Evolutionary conservation across 2,329 filamentous ascomycete genomes (phyloP).

Genomic region (Sordariomycetes sp.): DNA sequence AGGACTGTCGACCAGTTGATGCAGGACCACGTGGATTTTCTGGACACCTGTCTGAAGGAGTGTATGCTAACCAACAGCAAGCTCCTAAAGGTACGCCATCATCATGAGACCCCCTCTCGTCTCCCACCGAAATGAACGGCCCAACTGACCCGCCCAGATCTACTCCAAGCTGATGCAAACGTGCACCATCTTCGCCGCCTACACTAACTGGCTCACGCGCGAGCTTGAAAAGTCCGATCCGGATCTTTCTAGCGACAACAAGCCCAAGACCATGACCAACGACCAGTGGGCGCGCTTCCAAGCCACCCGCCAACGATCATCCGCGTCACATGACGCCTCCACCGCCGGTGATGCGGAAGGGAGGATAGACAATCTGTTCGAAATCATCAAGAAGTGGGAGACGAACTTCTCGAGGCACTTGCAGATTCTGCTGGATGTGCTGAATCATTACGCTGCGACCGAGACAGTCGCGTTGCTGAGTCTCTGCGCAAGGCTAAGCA

Average conservation of each 20-base stretch:
- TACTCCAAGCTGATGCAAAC: slow-evolving; percentile 96
- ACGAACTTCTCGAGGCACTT: slow-evolving; percentile 86
- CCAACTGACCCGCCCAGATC: slow-evolving; percentile 49
- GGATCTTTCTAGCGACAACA: slow-evolving; percentile 55
- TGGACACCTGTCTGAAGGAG: slow-evolving; percentile 96
- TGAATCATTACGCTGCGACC: slow-evolving; percentile 95
- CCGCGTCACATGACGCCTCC: slow-evolving; percentile 20
- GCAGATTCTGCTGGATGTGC: slow-evolving; percentile 85
- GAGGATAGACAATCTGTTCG: slow-evolving; percentile 68
- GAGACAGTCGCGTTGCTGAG: slow-evolving; percentile 92
- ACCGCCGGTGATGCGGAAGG: slow-evolving; percentile 29
- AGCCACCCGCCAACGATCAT: slow-evolving; percentile 22
- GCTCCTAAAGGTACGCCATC: slow-evolving; percentile 63
- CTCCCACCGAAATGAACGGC: neutral
- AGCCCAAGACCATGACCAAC: slow-evolving; percentile 49
- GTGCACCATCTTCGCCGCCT: slow-evolving; percentile 87
- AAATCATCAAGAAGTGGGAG: slow-evolving; percentile 86
- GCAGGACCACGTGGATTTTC: slow-evolving; percentile 97
- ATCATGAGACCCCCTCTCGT: neutral
- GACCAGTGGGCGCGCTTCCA: slow-evolving; percentile 54
- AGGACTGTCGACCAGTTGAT: slow-evolving; percentile 94
- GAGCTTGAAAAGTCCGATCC: slow-evolving; percentile 79
- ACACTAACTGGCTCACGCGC: slow-evolving; percentile 77
- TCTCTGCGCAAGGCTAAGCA: slow-evolving; percentile 73
- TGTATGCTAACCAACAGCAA: slow-evolving; percentile 99